Conservation (phyloP, 2,329 filamentous ascomycete species). For the Colletotrichum spinosum region DNA sequence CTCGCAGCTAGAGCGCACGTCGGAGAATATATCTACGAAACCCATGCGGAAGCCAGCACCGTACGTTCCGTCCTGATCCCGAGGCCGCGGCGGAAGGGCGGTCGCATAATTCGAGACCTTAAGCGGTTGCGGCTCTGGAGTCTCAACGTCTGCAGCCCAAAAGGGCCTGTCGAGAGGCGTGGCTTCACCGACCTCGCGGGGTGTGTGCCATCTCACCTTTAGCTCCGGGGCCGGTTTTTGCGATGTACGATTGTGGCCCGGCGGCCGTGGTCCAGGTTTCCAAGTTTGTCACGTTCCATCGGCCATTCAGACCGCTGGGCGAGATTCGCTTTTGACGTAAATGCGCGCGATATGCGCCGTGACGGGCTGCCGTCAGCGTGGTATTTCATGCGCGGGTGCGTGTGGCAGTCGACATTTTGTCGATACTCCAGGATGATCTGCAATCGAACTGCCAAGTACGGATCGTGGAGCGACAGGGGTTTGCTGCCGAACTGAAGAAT, state of each 20-base stretch:
- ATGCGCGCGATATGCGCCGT: too few relatives aligned
- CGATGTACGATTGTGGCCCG: too few relatives aligned
- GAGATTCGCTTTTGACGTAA: too few relatives aligned
- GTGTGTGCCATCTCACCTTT: too few relatives aligned
- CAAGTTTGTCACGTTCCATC: conserved; percentile 6
- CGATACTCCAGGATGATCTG: neutral
- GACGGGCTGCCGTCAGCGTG: neutral
- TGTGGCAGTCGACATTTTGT: too few relatives aligned
- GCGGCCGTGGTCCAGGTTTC: too few relatives aligned
- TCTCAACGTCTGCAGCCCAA: neutral
- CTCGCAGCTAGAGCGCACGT: conserved; percentile 9
- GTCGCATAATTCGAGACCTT: conserved; percentile 17
- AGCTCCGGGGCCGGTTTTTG: too few relatives aligned
- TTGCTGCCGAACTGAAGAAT: neutral
- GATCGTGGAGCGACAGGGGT: conserved; percentile 1
- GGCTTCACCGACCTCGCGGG: too few relatives aligned
- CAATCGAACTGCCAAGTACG: conserved; percentile 7
- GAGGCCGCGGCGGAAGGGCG: conserved; percentile 14
- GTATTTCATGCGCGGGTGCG: neutral
- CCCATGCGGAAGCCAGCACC: neutral
- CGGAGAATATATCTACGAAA: conserved; percentile 10
- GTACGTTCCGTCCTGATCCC: neutral
- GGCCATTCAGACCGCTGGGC: neutral
- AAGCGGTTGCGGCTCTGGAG: conserved; percentile 9
- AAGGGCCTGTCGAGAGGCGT: too few relatives aligned